A percentile compares a stretch with the other conserved stretches of the same genome.
Evolutionary conservation across 768 basidiomycete species (phyloP).

Genomic region (Macrocybe gigantea): DNA sequence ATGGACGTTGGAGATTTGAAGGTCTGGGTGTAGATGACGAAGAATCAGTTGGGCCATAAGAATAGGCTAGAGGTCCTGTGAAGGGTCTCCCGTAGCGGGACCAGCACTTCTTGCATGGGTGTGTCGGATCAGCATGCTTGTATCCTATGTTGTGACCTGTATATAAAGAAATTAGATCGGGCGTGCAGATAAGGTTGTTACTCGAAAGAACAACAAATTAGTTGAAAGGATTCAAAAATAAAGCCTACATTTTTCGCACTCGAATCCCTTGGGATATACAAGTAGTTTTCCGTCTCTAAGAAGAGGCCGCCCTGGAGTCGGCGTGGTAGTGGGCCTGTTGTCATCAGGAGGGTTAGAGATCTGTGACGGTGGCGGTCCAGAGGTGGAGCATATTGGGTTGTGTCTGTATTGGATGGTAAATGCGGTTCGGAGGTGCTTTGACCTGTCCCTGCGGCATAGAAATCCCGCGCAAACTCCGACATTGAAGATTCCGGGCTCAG

Average conservation of each 20-base stretch:
- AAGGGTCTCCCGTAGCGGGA: conserved; percentile 58
- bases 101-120: conserved; percentile 77
- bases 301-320: conserved; percentile 64
- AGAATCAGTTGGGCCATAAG: conserved; percentile 20
- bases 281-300: conserved; percentile 55
- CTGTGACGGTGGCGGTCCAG: conserved; percentile 18
- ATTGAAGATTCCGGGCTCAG: conserved; percentile 6
- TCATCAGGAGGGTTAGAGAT: conserved; percentile 32
- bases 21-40: conserved; percentile 1
- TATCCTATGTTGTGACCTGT: conserved; percentile 73
- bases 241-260: conserved; percentile 63
- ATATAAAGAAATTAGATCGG: neutral
- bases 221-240: neutral
- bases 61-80: conserved; percentile 52
- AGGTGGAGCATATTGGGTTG: conserved; percentile 13
- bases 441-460: conserved; percentile 43
- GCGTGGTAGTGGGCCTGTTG: conserved; percentile 55
- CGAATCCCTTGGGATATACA: conserved; percentile 60
- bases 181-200: neutral
- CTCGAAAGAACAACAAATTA: neutral
- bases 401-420: neutral
- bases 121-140: conserved; percentile 58
- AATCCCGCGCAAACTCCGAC: conserved; percentile 61
- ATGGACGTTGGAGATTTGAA: conserved; percentile 29
- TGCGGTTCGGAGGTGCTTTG: conserved; percentile 6